Base-by-base conservation (phyloP, 192 early-diverging fungal species). In the Backusella tuberculispora region DNA sequence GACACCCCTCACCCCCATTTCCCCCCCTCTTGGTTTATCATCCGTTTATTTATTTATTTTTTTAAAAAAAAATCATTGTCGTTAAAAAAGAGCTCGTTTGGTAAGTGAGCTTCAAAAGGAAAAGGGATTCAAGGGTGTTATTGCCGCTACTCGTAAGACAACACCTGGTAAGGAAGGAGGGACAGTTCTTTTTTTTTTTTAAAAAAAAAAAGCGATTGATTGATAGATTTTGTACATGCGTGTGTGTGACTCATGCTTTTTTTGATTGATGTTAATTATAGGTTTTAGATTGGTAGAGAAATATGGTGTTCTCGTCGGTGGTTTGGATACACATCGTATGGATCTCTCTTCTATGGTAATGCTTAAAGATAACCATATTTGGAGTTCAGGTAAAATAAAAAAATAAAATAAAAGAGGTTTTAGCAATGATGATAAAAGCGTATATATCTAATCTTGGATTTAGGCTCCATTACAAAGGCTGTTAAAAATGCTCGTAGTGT, bases 321-420 rank as follows among this genome's bases (percentile, higher is more conserved):
- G 98, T 44, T 92, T 95, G 56, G 98, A 99, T 79, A 96, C 95
- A 0, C 98, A 99, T 81, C 96, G 98, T 46, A 92, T 95, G 90
- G 96, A 98, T 81, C 86, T 99, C 65, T 97, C 96, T 5, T 90
- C 94, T 15, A 97, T 98, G 96, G 93, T 99, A 67, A 99, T 99
- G 98, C 87, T 99, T 64, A 99, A 99, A 83, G 98, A 99, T 85
- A 98, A 99, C 85, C 98, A 99, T 75, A 92, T 99, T 71, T 99
- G 97, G 97, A 89, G 89, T 69, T 89, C 88, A 47, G 92, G 83
- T 84, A 81, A 56, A 42, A 8, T 10, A n/a, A 24, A 43, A 46
- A 41, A 24, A 15, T 5, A 21, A 43, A 34, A 13, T 19, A 37
- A 15, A 64, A 34, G 24, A 34, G 0, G 2, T 34, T 34, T 34